Evolutionary conservation across 1,139 yeast species (phyloP).

Genomic region (Kurtzmaniella quercitrusa): DNA sequence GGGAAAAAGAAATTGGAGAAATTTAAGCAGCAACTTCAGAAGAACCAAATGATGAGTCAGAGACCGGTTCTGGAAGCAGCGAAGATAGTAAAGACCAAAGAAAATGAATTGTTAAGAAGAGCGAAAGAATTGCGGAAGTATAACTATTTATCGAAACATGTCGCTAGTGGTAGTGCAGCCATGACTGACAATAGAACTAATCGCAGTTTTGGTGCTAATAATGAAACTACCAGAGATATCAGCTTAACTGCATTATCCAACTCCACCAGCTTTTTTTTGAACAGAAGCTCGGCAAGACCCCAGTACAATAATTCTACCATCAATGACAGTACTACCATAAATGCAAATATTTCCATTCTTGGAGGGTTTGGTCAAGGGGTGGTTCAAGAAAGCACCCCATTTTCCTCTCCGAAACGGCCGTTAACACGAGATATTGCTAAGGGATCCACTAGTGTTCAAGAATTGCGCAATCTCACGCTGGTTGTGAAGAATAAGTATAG

Average conservation of each 20-base stretch:
- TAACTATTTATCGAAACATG: conserved; percentile 32
- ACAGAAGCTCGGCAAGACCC: neutral
- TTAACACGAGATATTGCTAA: neutral
- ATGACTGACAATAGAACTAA: neutral
- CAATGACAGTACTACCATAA: conserved; percentile 19
- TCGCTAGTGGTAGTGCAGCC: conserved; percentile 8
- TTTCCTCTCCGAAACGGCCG: conserved; percentile 22
- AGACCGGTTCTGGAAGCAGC: conserved; percentile 1
- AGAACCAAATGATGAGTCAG: conserved; percentile 1
- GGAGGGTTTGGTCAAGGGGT: conserved; percentile 39
- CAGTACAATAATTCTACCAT: conserved; percentile 3
- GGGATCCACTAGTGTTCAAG: conserved; percentile 2
- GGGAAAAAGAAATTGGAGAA: conserved; percentile 22
- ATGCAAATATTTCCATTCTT: conserved; percentile 21
- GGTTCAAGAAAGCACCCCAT: conserved; percentile 39
- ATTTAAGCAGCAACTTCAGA: conserved; percentile 5
- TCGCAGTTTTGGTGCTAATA: neutral
- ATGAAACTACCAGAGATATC: neutral
- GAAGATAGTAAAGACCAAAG: conserved; percentile 12
- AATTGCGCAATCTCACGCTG: conserved; percentile 7
- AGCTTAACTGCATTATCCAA: conserved; percentile 16
- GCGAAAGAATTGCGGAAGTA: conserved; percentile 30
- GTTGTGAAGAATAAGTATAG: conserved; percentile 5
- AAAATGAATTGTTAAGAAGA: conserved; percentile 21
- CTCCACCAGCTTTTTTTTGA: conserved; percentile 11